phyloP scores from a whole-genome alignment of 345 rosid genomes.

The Gossypium sturtianum region DNA sequence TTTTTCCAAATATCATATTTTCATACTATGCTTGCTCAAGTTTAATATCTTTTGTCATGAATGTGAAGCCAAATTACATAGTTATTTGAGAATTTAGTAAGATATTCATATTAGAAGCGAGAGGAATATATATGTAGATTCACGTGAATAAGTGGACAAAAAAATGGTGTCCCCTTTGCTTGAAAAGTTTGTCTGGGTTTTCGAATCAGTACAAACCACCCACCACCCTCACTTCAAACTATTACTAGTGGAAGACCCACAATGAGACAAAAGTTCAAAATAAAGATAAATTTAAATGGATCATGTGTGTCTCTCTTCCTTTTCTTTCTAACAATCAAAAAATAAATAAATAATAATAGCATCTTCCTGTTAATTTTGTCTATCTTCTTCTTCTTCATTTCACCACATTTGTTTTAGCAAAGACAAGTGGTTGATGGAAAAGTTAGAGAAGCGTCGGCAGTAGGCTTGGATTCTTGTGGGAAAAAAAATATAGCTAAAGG shows the following conservation, averaged over 20 bases:
- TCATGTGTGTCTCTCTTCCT: background rate
- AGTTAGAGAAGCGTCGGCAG: conserved; percentile 8
- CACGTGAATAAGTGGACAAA: conserved; percentile 7
- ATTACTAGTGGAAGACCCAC: background rate
- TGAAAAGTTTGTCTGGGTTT: background rate
- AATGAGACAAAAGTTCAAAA: background rate
- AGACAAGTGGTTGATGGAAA: background rate
- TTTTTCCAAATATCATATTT: fast-evolving
- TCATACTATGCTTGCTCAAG: background rate
- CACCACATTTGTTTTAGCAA: background rate
- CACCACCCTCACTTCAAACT: background rate
- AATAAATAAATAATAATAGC: background rate
- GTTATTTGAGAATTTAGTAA: background rate
- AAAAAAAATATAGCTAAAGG: background rate
- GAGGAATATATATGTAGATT: background rate
- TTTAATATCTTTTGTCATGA: background rate
- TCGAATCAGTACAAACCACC: background rate
- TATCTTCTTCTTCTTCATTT: background rate
- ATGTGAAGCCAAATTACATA: background rate
- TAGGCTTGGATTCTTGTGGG: conserved; percentile 3
- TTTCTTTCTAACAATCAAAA: background rate
- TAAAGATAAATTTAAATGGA: background rate
- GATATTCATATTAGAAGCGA: background rate
- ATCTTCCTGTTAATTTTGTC: background rate
- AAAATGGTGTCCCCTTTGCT: background rate